Percentiles rank a stretch among this genome's conserved stretches.
phyloP scores from a whole-genome alignment of 495 filamentous ascomycete species.

The Penicillium samsonianum region DNA sequence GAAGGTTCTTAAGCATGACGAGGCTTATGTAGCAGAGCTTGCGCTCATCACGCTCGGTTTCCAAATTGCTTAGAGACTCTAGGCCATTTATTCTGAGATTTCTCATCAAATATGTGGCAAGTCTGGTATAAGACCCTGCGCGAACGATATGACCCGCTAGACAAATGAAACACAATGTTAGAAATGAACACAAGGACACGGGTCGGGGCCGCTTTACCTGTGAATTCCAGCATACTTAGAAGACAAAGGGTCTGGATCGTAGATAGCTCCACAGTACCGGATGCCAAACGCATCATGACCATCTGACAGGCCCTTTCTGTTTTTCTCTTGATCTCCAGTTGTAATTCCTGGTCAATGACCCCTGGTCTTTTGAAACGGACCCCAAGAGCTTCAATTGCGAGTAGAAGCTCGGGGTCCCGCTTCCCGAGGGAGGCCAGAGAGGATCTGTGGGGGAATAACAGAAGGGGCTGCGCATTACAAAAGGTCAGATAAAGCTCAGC shows the following conservation, averaged over 20 bases:
- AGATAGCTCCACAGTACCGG: slow-evolving; percentile 42
- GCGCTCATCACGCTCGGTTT: slow-evolving; percentile 37
- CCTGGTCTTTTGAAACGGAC: slow-evolving; percentile 30
- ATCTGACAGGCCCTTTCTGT: slow-evolving; percentile 31
- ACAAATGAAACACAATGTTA: neutral
- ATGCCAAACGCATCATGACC: slow-evolving; percentile 34
- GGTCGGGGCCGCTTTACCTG: slow-evolving; percentile 25
- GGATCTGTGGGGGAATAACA: slow-evolving; percentile 33
- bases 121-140: slow-evolving; percentile 38
- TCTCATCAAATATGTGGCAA: slow-evolving; percentile 41
- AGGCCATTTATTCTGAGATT: slow-evolving; percentile 27
- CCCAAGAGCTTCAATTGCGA: slow-evolving; percentile 40
- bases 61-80: slow-evolving; percentile 24
- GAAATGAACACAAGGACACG: neutral
- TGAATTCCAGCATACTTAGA: slow-evolving; percentile 43
- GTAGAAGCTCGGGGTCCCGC: slow-evolving; percentile 38
- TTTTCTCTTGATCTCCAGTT: slow-evolving; percentile 25
- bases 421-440: slow-evolving; percentile 26
- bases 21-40: slow-evolving; percentile 42
- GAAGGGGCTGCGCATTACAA: slow-evolving; percentile 44
- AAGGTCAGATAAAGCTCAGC: slow-evolving; percentile 33
- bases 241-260: slow-evolving; percentile 46
- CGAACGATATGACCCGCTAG: slow-evolving; percentile 39
- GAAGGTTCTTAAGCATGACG: slow-evolving; percentile 40
- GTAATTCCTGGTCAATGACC: slow-evolving; percentile 10